Percentiles rank a stretch among this genome's conserved stretches.
Evolutionary conservation across 768 basidiomycete genomes (phyloP).

Genomic region (Candolleomyces efflorescens): DNA sequence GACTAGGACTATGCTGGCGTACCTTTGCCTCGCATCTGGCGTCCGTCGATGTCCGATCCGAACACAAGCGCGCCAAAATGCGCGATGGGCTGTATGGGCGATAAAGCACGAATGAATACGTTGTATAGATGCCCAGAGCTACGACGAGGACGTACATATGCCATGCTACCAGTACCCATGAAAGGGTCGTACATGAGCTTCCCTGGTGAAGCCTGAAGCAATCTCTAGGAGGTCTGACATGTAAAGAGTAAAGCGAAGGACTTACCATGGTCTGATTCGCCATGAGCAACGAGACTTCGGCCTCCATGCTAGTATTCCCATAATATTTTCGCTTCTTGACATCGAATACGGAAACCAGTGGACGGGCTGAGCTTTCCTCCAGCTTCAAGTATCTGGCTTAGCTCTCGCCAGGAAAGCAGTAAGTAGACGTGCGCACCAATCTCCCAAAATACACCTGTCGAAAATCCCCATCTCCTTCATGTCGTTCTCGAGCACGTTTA

Average conservation of each 20-base stretch:
- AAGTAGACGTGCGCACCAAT: conserved; percentile 55
- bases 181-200: conserved; percentile 96
- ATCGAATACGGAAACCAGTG: conserved; percentile 65
- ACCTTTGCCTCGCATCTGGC: conserved; percentile 97
- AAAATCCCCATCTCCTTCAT: conserved; percentile 66
- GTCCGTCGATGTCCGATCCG: conserved; percentile 95
- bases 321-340: conserved; percentile 89
- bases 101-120: no score
- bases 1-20: conserved; percentile 7
- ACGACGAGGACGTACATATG: conserved; percentile 59
- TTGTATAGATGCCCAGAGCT: no score
- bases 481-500: conserved; percentile 39
- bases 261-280: conserved; percentile 88
- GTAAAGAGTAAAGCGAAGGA: not conserved
- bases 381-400: conserved; percentile 18
- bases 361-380: conserved; percentile 68
- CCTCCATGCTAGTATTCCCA: conserved; percentile 98
- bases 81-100: conserved; percentile 66
- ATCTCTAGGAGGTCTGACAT: not conserved
- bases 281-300: conserved; percentile 94
- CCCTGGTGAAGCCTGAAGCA: conserved; percentile 71
- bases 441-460: conserved; percentile 77
- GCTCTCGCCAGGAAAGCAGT: not conserved
- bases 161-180: conserved; percentile 89
- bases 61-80: conserved; percentile 84